Evolutionary conservation across 192 early-diverging fungal species (phyloP).

Genomic region (Backusella tarrabulga): DNA sequence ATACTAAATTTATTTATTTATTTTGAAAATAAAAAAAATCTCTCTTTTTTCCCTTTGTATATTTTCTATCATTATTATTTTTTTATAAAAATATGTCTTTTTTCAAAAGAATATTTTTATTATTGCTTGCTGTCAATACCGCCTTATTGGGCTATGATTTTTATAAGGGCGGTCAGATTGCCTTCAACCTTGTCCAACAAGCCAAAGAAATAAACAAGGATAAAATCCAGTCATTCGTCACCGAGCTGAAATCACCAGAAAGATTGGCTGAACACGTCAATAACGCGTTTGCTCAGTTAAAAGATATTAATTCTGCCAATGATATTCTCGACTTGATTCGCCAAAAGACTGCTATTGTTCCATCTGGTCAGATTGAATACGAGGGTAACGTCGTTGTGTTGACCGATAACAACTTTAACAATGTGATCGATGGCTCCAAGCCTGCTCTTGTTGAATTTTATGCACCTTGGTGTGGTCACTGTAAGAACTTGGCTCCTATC

Average conservation of each 20-base stretch:
- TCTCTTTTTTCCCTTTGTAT: not conserved
- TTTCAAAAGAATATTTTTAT: slow-evolving; percentile 34
- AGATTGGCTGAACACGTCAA: slow-evolving; percentile 30
- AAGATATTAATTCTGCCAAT: slow-evolving; percentile 29
- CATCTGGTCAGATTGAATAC: not conserved
- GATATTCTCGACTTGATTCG: slow-evolving; percentile 22
- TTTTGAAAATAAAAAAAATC: not conserved
- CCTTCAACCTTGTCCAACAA: slow-evolving; percentile 26
- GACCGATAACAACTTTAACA: slow-evolving; percentile 58
- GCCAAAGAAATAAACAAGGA: slow-evolving; percentile 31
- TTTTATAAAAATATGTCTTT: slow-evolving; percentile 28
- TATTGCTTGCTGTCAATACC: slow-evolving; percentile 29
- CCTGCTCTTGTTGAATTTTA: slow-evolving; percentile 86
- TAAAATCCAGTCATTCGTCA: slow-evolving; percentile 20
- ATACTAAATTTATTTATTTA: not conserved
- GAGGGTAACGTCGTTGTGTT: slow-evolving; percentile 53
- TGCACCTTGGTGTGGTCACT: slow-evolving; percentile 89
- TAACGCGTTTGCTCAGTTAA: slow-evolving; percentile 31
- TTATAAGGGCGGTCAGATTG: slow-evolving; percentile 33
- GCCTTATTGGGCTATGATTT: slow-evolving; percentile 34
- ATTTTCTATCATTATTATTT: slow-evolving; percentile 10
- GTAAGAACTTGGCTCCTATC: slow-evolving; percentile 66
- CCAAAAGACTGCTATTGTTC: slow-evolving; percentile 13
- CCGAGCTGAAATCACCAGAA: slow-evolving; percentile 26
- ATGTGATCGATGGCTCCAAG: slow-evolving; percentile 69